Conservation (phyloP, 192 early-diverging fungal species). For the Ambispora gerdemannii region DNA sequence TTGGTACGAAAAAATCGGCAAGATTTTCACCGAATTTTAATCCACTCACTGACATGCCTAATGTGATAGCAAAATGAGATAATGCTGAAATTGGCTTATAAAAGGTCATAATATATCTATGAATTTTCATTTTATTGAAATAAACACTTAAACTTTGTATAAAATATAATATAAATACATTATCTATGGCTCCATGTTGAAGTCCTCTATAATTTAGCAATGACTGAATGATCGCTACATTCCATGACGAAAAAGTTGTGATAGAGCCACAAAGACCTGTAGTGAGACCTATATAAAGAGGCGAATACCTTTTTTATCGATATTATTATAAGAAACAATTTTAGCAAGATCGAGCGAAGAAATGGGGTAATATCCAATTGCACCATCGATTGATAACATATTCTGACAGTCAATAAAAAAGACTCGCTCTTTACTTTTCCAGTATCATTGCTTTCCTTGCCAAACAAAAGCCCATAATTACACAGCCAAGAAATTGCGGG, state of each 20-base stretch:
- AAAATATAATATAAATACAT: conserved; percentile 33
- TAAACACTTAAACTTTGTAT: not conserved
- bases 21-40: conserved; percentile 48
- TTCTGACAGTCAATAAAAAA: no score
- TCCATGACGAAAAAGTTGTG: conserved; percentile 81
- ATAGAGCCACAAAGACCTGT: conserved; percentile 81
- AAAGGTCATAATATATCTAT: not conserved
- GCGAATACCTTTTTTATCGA: conserved; percentile 38
- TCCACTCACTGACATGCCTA: conserved; percentile 47
- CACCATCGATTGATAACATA: no score
- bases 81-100: conserved; percentile 43
- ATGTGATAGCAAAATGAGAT: conserved; percentile 43
- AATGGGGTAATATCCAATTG: no score
- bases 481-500: conserved; percentile 69
- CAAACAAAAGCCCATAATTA: conserved; percentile 53
- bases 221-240: conserved; percentile 51
- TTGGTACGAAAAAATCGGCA: conserved; percentile 30
- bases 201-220: conserved; percentile 37
- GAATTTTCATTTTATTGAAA: not conserved
- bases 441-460: conserved; percentile 30
- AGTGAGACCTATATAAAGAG: conserved; percentile 55
- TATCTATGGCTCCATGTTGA: conserved; percentile 35
- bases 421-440: not conserved
- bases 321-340: conserved; percentile 35
- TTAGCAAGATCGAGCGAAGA: conserved; percentile 28